Evolutionary conservation across 306 rosid genomes (phyloP), one percentile per base, ranked within the genome.

Genomic region (Rosa multiflora): DNA sequence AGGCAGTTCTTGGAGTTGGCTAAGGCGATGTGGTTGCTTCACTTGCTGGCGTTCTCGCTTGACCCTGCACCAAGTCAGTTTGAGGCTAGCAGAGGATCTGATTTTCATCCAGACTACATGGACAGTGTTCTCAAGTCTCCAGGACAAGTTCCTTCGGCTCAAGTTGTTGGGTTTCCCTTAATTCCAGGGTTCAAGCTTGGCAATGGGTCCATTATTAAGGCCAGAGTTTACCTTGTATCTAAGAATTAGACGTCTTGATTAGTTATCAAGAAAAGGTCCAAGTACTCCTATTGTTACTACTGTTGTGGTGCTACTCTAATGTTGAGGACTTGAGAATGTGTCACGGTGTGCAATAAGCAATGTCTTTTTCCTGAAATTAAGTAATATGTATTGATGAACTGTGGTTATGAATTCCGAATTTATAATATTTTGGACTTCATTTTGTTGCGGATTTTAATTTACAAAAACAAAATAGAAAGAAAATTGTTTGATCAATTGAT

Each of bases 181-280:
- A 82, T 90, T 76, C 99, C 97, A 21, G 99, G 99, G 56, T 95
- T 95, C 80, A 95, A 93, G 93, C 90, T 95, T 49, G 97, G 91
- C 13, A 90, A 88, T 78, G 94, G 97, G 23, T 84, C 93, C 4
- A 92, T 95, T 42, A 88, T 95, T 67, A 91, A 88, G 82, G 93
- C 99, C 78, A 86, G 93, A 74, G 99, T 93, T 74, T 93, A 91
- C 80, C 74, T 90, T 83, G 89, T 90, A 56, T 79, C 90, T 4
- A 86, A 82, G 86, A 81, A 81, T 74, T 91, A 62, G 75, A 79
- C 26, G 11, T 21, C 8, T 29, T 52, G 8, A 67, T 32, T 21
- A 56, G 12, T 32, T 32, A 32, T 32, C 37, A 32, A 32, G 37
- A 32, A 32, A 32, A 32, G 3, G 37, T 32, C 37, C 37, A 32